Evolutionary conservation across 2,329 filamentous ascomycete species (phyloP).

Genomic region (Monilinia vaccinii-corymbosi): DNA sequence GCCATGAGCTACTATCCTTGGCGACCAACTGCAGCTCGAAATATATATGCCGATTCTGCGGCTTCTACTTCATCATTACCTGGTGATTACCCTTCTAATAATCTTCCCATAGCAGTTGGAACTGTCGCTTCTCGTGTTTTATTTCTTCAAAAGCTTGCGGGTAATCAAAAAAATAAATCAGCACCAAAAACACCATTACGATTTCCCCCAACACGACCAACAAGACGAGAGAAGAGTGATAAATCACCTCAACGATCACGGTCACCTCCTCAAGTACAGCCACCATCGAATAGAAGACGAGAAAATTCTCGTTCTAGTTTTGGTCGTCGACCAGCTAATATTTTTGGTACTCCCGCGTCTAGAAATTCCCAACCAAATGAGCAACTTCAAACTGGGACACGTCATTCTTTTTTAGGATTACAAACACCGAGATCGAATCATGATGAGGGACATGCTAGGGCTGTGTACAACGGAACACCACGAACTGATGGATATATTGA

Average conservation of each 20-base stretch:
- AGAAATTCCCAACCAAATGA: conserved; percentile 21
- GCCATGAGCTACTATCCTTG: conserved; percentile 22
- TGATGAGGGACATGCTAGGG: conserved; percentile 21
- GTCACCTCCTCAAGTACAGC: conserved; percentile 7
- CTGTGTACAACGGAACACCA: conserved; percentile 9
- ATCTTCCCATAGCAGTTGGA: conserved; percentile 25
- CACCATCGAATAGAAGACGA: conserved; percentile 21
- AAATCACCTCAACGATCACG: background rate
- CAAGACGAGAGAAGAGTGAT: background rate
- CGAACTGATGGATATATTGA: conserved; percentile 12
- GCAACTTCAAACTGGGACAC: conserved; percentile 20
- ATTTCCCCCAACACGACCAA: conserved; percentile 13
- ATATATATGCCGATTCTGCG: conserved; percentile 8
- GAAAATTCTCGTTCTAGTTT: conserved; percentile 26
- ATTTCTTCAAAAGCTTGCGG: conserved; percentile 27
- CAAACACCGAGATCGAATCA: conserved; percentile 20
- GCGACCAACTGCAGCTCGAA: conserved; percentile 7
- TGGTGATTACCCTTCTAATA: background rate
- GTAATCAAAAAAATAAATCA: background rate
- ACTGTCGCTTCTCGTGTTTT: conserved; percentile 31
- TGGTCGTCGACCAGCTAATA: conserved; percentile 24
- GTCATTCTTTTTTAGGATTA: conserved; percentile 27
- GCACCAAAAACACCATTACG: conserved; percentile 11
- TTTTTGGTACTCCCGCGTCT: conserved; percentile 23
- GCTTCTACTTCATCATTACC: background rate